Base-by-base conservation (phyloP, 768 basidiomycete species). In the Amanita rubescens region DNA sequence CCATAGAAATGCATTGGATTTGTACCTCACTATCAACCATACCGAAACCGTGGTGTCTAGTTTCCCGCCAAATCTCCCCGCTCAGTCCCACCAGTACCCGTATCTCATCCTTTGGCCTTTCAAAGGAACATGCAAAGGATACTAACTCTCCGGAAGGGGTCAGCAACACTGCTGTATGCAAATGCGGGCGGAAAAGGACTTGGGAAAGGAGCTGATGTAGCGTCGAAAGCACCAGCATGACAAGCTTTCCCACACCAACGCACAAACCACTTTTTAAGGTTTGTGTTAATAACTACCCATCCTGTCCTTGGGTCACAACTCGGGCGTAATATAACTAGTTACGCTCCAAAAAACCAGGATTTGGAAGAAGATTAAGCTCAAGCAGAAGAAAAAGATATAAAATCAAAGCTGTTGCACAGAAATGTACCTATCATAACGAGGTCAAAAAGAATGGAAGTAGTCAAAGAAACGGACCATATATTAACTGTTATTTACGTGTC, bases 1-100 rank as follows among this genome's bases (percentile, higher is more conserved):
- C 11, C 14, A 27, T 20, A 22, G 17, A 17, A 22, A 6, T 38
- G 8, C 43, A 19, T 8, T 46, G 11, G 20, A 65, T 73, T 60
- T 59, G 27, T 30, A 88, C 88, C 78, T 90, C 87, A 64, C 84
- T 83, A 55, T 90, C 87, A 3, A 82, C 84, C 81, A 85, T 85
- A 15, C 85, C 86, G 42, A 75, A 71, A 9, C 79, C 82, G 43
- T 82, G 75, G 20, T 78, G 81, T 55, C 72, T 75, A 24, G 82
- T 86, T 67, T 90, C 88, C 48, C 80, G 80, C 88, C 89, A 91
- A 32, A 88, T 74, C 65, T 90, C 87, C 9, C 80, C 79, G 38
- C 81, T 80, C 27, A 91, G 68, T 14, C 88, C 88, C 7, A 84
- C 85, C 24, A 85, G 70, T 39, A 90, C 78, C 50, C 85, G 79